phyloP scores from a whole-genome alignment of 2,329 filamentous ascomycete genomes.

The Colletotrichum caudatum region DNA sequence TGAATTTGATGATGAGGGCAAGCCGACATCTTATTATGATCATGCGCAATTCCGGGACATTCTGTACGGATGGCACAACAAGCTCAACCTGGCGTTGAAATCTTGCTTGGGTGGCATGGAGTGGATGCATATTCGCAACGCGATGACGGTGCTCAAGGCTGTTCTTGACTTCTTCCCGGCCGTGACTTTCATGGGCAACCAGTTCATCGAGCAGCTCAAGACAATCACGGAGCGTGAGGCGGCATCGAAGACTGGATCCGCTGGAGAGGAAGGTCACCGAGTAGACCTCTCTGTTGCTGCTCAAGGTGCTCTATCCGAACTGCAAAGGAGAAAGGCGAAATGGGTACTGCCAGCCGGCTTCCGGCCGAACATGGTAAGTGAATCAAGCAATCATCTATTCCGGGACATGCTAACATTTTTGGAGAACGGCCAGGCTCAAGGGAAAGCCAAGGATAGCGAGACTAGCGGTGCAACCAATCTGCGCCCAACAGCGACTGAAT shows the following conservation, averaged over 20 bases:
- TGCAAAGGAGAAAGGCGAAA: slow-evolving; percentile 74
- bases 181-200: slow-evolving; percentile 86
- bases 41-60: slow-evolving; percentile 89
- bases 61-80: slow-evolving; percentile 90
- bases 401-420: slow-evolving; percentile 50
- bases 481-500: slow-evolving; percentile 71
- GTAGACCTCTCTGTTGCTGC: slow-evolving; percentile 82
- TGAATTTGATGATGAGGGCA: slow-evolving; percentile 76
- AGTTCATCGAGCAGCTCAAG: slow-evolving; percentile 73
- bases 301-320: slow-evolving; percentile 76
- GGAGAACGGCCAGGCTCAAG: slow-evolving; percentile 56
- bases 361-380: slow-evolving; percentile 70
- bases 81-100: slow-evolving; percentile 83
- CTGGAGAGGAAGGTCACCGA: slow-evolving; percentile 69
- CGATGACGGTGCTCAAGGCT: slow-evolving; percentile 87
- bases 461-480: slow-evolving; percentile 56
- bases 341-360: slow-evolving; percentile 84
- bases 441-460: slow-evolving; percentile 55
- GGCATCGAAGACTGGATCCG: slow-evolving; percentile 59
- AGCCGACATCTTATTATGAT: slow-evolving; percentile 78
- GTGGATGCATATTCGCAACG: slow-evolving; percentile 98
- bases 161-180: slow-evolving; percentile 87
- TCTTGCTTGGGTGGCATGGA: slow-evolving; percentile 84
- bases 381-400: slow-evolving; percentile 39
- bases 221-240: slow-evolving; percentile 73